A percentile compares a stretch with the other conserved stretches of the same genome.
Evolutionary conservation across 257 asterid genomes (phyloP).

Genomic region (Vinca minor): DNA sequence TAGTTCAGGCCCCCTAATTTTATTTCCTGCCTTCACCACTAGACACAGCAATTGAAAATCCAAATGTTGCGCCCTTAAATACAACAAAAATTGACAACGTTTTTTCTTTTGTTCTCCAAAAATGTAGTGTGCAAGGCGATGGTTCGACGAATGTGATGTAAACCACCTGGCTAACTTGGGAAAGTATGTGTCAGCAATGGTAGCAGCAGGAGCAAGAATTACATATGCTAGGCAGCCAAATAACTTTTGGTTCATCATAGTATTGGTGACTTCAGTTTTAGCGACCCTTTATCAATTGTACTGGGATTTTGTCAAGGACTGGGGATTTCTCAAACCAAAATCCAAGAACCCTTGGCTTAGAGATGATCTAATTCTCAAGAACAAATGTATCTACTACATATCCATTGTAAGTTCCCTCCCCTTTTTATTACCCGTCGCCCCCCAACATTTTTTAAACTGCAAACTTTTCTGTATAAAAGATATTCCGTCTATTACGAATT

Average conservation of each 20-base stretch:
- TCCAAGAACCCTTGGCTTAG: conserved; percentile 71
- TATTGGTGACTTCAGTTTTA: conserved; percentile 57
- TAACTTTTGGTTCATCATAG: conserved; percentile 46
- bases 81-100: too few species aligned
- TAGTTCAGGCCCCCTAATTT: too few species aligned
- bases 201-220: conserved; percentile 92
- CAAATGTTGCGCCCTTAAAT: too few species aligned
- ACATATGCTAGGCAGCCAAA: conserved; percentile 59
- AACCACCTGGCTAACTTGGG: conserved; percentile 81
- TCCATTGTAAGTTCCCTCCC: conserved; percentile 62
- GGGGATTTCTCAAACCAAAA: conserved; percentile 68
- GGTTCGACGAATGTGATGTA: conserved; percentile 62
- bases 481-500: too few species aligned
- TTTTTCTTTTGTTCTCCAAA: too few species aligned
- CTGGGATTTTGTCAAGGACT: conserved; percentile 93
- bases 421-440: too few species aligned
- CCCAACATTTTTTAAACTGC: too few species aligned
- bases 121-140: conserved; percentile 73
- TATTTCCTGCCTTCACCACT: too few species aligned
- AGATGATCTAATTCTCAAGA: conserved; percentile 70
- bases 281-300: conserved; percentile 86
- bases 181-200: conserved; percentile 96
- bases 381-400: conserved; percentile 57
- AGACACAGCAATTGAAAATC: too few species aligned
- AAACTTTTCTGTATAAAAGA: too few species aligned